These are phyloP conservation scores for Fusarium concolor DNA, from an alignment of 2,329 filamentous ascomycete genomes.

Conservation along the genomic window DNA sequence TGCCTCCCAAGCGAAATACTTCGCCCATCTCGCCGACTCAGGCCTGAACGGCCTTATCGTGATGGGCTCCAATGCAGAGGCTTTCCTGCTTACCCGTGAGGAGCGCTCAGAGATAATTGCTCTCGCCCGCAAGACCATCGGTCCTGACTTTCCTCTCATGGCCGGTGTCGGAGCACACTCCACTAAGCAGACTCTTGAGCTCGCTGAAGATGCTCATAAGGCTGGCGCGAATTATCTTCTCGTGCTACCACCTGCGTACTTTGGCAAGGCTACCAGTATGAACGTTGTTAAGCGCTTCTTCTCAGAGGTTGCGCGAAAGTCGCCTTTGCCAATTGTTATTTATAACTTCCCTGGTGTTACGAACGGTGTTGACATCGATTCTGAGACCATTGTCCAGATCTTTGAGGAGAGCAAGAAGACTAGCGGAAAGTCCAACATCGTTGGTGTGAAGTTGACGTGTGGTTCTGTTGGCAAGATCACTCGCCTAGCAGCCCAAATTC, in stretches of 20 bases:
- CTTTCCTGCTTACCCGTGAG: slow-evolving; percentile 68
- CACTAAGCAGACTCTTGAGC: slow-evolving; percentile 71
- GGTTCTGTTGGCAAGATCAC: slow-evolving; percentile 79
- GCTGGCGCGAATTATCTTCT: slow-evolving; percentile 72
- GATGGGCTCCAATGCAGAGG: slow-evolving; percentile 67
- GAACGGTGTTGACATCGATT: slow-evolving; percentile 76
- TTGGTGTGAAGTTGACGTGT: slow-evolving; percentile 78
- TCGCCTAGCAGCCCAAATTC: slow-evolving; percentile 64
- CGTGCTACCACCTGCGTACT: slow-evolving; percentile 73
- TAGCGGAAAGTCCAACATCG: slow-evolving; percentile 63
- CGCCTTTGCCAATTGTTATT: slow-evolving; percentile 68
- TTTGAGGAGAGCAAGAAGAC: slow-evolving; percentile 40
- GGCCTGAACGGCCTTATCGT: slow-evolving; percentile 65
- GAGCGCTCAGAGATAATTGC: slow-evolving; percentile 68
- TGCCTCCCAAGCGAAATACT: slow-evolving; percentile 62
- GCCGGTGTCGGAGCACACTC: slow-evolving; percentile 74
- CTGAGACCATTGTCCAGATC: slow-evolving; percentile 62
- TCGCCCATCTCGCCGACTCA: slow-evolving; percentile 61
- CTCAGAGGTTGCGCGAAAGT: slow-evolving; percentile 63
- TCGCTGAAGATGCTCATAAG: slow-evolving; percentile 66
- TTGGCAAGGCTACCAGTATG: slow-evolving; percentile 70
- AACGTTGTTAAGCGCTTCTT: slow-evolving; percentile 71
- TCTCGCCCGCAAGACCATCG: slow-evolving; percentile 78
- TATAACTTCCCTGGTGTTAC: slow-evolving; percentile 78
- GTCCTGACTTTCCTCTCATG: slow-evolving; percentile 89